These are phyloP conservation scores for Cantharellus cinnabarinus DNA, from an alignment of 768 basidiomycete genomes.

Conservation along the genomic window DNA sequence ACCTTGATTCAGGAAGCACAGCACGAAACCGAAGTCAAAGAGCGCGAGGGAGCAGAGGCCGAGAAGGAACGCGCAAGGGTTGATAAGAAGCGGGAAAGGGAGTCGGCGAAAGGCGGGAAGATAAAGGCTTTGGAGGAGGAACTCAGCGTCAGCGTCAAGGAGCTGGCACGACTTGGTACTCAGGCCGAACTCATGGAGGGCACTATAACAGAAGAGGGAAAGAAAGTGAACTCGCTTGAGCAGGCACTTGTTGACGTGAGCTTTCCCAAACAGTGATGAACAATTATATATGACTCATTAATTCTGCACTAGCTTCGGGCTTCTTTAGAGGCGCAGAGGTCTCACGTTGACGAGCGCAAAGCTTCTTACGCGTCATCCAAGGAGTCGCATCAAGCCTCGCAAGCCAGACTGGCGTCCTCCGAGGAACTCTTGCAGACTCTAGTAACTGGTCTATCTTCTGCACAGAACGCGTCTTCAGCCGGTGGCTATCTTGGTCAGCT, in stretches of 20 bases:
- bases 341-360: conserved; percentile 34
- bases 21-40: conserved; percentile 24
- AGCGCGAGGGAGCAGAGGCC: conserved; percentile 37
- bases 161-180: conserved; percentile 59
- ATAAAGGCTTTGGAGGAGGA: conserved; percentile 69
- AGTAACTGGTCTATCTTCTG: conserved; percentile 73
- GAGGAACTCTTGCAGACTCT: conserved; percentile 93
- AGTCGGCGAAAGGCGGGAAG: conserved; percentile 85
- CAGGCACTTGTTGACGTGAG: conserved; percentile 42
- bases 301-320: conserved; percentile 29
- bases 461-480: conserved; percentile 34
- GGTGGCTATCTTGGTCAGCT: conserved; percentile 95
- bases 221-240: conserved; percentile 29
- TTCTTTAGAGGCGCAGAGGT: conserved; percentile 36
- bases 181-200: conserved; percentile 66
- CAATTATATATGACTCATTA: background rate
- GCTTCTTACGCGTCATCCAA: conserved; percentile 42
- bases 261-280: background rate
- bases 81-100: conserved; percentile 57
- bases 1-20: conserved; percentile 21
- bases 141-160: conserved; percentile 58
- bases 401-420: conserved; percentile 41
- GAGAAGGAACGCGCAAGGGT: conserved; percentile 50
- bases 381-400: conserved; percentile 39
- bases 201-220: conserved; percentile 62